phyloP scores from a whole-genome alignment of 2,329 filamentous ascomycete species.

The Penicillium sp. region DNA sequence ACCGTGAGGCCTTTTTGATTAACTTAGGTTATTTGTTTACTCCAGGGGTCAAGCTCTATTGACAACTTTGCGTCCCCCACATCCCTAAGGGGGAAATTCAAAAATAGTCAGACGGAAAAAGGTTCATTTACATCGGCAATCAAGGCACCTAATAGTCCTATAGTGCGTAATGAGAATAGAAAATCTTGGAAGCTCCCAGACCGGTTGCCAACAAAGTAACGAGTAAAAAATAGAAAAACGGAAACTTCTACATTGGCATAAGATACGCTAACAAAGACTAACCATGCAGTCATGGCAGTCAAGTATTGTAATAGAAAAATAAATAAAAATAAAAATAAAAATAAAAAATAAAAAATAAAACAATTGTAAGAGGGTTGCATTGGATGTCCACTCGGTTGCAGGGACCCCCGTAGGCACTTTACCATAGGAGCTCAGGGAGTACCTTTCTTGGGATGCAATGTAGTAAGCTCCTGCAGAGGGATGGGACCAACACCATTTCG shows the following conservation, averaged over 20 bases:
- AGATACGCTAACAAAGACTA: neutral
- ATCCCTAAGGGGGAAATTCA: slow-evolving; percentile 19
- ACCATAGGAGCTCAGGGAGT: slow-evolving; percentile 16
- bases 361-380: slow-evolving; percentile 20
- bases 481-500: slow-evolving; percentile 14
- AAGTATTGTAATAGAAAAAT: neutral
- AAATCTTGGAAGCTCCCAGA: neutral
- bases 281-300: neutral
- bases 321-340: neutral
- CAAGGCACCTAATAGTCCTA: neutral
- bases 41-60: slow-evolving; percentile 20
- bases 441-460: slow-evolving; percentile 20
- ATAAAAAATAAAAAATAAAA: neutral
- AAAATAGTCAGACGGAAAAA: slow-evolving; percentile 2
- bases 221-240: neutral
- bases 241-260: neutral
- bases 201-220: neutral
- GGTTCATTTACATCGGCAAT: too few species aligned
- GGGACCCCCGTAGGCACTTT: slow-evolving; percentile 12
- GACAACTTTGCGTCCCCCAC: slow-evolving; percentile 19
- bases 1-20: neutral
- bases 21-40: neutral
- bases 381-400: slow-evolving; percentile 22
- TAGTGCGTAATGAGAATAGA: neutral
- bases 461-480: slow-evolving; percentile 25